Evolutionary conservation across 2,329 filamentous ascomycete species (phyloP), one percentile per base, ranked within the genome.

Genomic region (Botrytis paeoniae): DNA sequence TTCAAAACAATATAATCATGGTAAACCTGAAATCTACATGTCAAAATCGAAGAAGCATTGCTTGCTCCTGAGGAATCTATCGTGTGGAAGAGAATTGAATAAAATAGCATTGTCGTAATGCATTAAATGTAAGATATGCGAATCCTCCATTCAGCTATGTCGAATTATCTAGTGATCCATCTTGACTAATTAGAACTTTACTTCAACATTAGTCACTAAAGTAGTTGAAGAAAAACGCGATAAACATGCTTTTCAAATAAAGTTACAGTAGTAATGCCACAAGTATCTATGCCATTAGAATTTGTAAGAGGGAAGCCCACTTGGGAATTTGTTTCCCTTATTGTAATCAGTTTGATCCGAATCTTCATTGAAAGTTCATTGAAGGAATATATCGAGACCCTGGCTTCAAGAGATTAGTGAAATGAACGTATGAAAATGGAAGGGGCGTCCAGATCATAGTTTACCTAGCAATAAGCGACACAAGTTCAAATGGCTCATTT

Each of bases 161-260:
- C 29, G 18, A 60, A 18, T 35, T 29, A 60, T 35, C 57, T 35
- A 32, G 8, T 35, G 35, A 22, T 60, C 8, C 18, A 16, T 10
- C 4, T 60, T 35, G 16, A 14, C 32, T 32, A 35, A 22, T 3
- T 32, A 22, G 1, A 60, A 37, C 4, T 14, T 10, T 37, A 16
- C 4, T 35, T 18, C n/a, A 32, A 32, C 18, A 3, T 18, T 9
- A 20, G 16, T 32, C 14, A 4, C 54, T 9, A 59, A 20, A 29
- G 3, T 16, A 10, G 29, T 18, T 9, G 16, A 18, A 35, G 4
- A 10, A 8, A 25, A 6, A 22, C 9, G 3, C 20, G 20, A 25
- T 25, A 37, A 4, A 25, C 1, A 32, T 3, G 0, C 10, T 25
- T 12, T 29, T 22, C 7, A 4, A 18, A 10, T 35, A 1, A 9